Evolutionary conservation across 345 rosid genomes (phyloP), one percentile per base, ranked within the genome.

Genomic region (Rhizophora apiculata): DNA sequence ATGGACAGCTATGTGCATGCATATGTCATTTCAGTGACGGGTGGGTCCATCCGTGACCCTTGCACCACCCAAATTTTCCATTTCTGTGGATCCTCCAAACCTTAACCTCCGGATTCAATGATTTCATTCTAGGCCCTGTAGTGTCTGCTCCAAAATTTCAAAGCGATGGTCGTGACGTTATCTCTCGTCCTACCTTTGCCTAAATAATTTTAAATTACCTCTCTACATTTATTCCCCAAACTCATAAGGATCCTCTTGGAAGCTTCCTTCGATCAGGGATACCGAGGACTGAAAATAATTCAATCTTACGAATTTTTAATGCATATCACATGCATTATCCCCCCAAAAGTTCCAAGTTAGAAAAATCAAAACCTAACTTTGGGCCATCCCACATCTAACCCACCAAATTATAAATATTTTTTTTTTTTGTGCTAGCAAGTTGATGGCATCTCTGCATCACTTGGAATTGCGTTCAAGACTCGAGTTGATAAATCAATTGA

Each of bases 361-460:
- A 55, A 53, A 32, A 43, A 3, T 24, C 53, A 7, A 68, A 58
- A 59, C 71, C 64, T 56, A 68, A 57, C 64, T 58, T 58, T 26
- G 63, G 63, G 63, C 62, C 71, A 55, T 5, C 34, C 22, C 43
- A n/a, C 9, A 0, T 53, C 43, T 66, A 52, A 66, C n/a, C 69
- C 49, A 54, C 62, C 29, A 21, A 31, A 52, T 52, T 39, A 39
- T 10, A 39, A 36, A 36, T 36, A 36, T 9, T 24, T 1, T 1
- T 9, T 24, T 1, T 1, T 36, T 36, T 36, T 36, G 39, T 36
- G 39, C 39, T 5, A 31, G 34, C 34, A 4, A 8, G 39, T 36
- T 36, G 39, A 36, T 36, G 39, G 10, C 7, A 36, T 36, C 39
- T 36, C 39, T 6, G 39, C 39, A 36, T 36, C 39, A 36, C 10